Evolutionary conservation across 495 filamentous ascomycete genomes (phyloP).

Genomic region (Annulohypoxylon stygium): DNA sequence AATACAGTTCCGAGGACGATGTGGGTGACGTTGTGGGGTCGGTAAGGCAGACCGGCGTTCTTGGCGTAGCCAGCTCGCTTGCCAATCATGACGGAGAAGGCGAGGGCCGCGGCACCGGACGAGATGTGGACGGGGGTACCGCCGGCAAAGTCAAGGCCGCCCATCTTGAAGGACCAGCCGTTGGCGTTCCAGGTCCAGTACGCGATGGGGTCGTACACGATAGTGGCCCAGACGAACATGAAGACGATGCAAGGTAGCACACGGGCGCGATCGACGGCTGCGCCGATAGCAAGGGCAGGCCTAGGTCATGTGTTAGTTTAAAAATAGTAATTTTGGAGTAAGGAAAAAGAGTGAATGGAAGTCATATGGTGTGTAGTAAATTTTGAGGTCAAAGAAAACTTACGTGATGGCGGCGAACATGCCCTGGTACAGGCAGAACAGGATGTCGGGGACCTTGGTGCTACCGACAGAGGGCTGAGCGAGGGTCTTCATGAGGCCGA

Average conservation of each 20-base stretch:
- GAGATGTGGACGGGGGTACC: constrained; percentile 90
- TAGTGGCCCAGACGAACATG: constrained; percentile 87
- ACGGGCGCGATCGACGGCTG: constrained; percentile 83
- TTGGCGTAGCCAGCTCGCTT: constrained; percentile 84
- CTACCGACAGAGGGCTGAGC: constrained; percentile 86
- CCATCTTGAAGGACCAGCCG: constrained; percentile 81
- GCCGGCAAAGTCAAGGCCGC: constrained; percentile 87
- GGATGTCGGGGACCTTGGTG: constrained; percentile 82
- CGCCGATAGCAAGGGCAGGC: constrained; percentile 82
- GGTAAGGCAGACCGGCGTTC: constrained; percentile 79
- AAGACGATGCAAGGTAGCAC: constrained; percentile 88
- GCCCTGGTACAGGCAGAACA: constrained; percentile 93
- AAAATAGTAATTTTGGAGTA: constrained; percentile 26
- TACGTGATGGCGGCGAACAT: constrained; percentile 87
- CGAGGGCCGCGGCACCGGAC: constrained; percentile 81
- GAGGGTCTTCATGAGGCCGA: constrained; percentile 84
- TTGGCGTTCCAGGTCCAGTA: constrained; percentile 93
- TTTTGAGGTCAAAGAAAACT: constrained; percentile 49
- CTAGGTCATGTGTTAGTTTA: constrained; percentile 53
- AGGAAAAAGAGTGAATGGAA: background rate
- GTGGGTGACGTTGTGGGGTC: constrained; percentile 97
- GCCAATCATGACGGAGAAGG: constrained; percentile 87
- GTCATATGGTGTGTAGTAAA: background rate
- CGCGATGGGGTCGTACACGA: constrained; percentile 87
- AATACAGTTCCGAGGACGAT: constrained; percentile 95